A percentile compares a stretch with the other conserved stretches of the same genome.
Evolutionary conservation across 495 filamentous ascomycete genomes (phyloP).

Genomic region (Penicillium cinerascens): DNA sequence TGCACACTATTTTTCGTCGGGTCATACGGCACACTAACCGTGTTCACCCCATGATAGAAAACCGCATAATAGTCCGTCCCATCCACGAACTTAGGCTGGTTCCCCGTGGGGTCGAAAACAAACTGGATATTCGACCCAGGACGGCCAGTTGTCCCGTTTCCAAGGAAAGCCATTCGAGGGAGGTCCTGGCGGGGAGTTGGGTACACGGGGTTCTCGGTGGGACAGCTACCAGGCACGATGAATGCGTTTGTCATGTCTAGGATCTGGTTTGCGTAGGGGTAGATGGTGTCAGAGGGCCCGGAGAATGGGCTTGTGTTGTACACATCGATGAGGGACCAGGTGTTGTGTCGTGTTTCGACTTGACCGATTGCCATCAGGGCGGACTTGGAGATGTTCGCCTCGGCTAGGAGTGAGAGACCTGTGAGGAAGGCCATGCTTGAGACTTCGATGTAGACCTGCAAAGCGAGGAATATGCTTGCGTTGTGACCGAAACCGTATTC

Average conservation of each 20-base stretch:
- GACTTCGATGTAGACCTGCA: constrained; percentile 48
- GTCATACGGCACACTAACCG: constrained; percentile 45
- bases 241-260: constrained; percentile 48
- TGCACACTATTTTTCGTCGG: constrained; percentile 33
- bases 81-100: constrained; percentile 38
- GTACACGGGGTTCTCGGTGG: constrained; percentile 45
- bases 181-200: constrained; percentile 44
- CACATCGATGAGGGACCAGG: constrained; percentile 50
- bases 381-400: constrained; percentile 30
- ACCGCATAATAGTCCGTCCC: constrained; percentile 46
- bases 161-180: constrained; percentile 11
- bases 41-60: constrained; percentile 47
- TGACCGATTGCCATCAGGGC: constrained; percentile 48
- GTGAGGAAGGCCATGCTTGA: constrained; percentile 54
- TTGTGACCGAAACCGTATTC: constrained; percentile 35
- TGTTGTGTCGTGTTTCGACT: constrained; percentile 48
- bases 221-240: constrained; percentile 48
- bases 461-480: constrained; percentile 38
- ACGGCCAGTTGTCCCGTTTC: no score
- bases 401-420: constrained; percentile 45
- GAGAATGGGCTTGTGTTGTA: constrained; percentile 48
- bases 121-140: no score
- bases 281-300: constrained; percentile 47
- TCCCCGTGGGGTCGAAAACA: constrained; percentile 5
- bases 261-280: constrained; percentile 53